A percentile compares a stretch with the other conserved stretches of the same genome.
phyloP scores from a whole-genome alignment of 805 yeast species.

The Hemisphaericaspora nanyangensis region DNA sequence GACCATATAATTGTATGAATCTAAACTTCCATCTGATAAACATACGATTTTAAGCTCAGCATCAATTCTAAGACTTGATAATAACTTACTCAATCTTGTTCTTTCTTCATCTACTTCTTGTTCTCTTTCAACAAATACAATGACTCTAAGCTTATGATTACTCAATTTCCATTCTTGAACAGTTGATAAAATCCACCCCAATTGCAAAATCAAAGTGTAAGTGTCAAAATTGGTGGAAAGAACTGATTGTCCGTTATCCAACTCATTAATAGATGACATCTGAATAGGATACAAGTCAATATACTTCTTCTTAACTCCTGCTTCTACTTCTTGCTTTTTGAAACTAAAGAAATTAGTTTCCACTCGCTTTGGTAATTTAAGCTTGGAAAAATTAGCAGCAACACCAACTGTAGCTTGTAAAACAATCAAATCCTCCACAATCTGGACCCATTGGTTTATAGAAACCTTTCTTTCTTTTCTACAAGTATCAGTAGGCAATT shows the following conservation, averaged over 20 bases:
- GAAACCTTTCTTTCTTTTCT: conserved; percentile 66
- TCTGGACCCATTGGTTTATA: conserved; percentile 84
- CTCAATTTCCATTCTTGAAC: conserved; percentile 89
- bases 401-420: conserved; percentile 92
- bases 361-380: conserved; percentile 55
- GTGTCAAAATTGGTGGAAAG: conserved; percentile 93
- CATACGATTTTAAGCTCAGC: conserved; percentile 78
- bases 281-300: conserved; percentile 96
- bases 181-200: conserved; percentile 89
- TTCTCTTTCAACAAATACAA: conserved; percentile 81
- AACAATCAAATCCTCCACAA: conserved; percentile 82
- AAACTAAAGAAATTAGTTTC: conserved; percentile 9
- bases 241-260: conserved; percentile 63
- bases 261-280: conserved; percentile 80
- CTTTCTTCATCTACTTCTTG: conserved; percentile 70
- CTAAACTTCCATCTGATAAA: conserved; percentile 51
- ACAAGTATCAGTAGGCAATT: conserved; percentile 76
- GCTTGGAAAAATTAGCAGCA: conserved; percentile 76
- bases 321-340: background rate
- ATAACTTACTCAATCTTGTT: conserved; percentile 54
- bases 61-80: conserved; percentile 76
- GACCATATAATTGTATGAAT: conserved; percentile 70
- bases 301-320: conserved; percentile 39
- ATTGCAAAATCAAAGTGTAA: conserved; percentile 85
- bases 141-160: conserved; percentile 65